Conservation (phyloP, 2,329 filamentous ascomycete genomes). For the Colletotrichum limetticola region DNA sequence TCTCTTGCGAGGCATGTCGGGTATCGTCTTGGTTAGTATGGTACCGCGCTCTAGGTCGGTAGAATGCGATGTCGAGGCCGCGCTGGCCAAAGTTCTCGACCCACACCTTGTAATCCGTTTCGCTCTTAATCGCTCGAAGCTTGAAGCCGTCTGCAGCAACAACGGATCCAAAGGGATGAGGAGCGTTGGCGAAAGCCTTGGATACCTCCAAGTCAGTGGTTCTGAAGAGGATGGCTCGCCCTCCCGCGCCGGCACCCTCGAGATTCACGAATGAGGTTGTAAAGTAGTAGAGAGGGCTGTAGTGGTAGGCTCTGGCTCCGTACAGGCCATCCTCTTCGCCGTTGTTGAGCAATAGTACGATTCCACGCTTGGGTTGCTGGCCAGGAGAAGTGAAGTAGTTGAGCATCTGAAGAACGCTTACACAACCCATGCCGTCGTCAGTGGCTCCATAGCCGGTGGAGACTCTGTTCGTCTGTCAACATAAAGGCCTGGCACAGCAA, state of each 20-base stretch:
- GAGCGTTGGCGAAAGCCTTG: slow-evolving; percentile 75
- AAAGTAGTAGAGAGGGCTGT: slow-evolving; percentile 83
- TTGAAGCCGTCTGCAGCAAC: slow-evolving; percentile 88
- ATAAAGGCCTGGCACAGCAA: neutral
- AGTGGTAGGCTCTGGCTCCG: slow-evolving; percentile 85
- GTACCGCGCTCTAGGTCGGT: slow-evolving; percentile 85
- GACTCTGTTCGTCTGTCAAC: slow-evolving; percentile 65
- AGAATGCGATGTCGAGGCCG: slow-evolving; percentile 93
- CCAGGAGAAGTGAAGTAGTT: slow-evolving; percentile 82
- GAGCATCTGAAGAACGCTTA: slow-evolving; percentile 86
- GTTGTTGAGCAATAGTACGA: slow-evolving; percentile 92
- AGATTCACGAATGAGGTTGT: slow-evolving; percentile 92
- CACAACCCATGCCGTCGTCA: slow-evolving; percentile 90
- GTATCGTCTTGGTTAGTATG: slow-evolving; percentile 92
- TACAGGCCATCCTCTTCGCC: slow-evolving; percentile 94
- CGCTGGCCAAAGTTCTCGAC: slow-evolving; percentile 78
- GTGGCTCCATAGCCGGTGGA: slow-evolving; percentile 93
- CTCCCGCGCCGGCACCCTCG: slow-evolving; percentile 93
- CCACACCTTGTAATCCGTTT: slow-evolving; percentile 91
- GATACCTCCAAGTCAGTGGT: slow-evolving; percentile 90
- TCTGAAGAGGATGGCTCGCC: slow-evolving; percentile 87
- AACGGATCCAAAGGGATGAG: slow-evolving; percentile 85
- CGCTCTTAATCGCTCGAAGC: slow-evolving; percentile 79
- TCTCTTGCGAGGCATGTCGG: slow-evolving; percentile 76
- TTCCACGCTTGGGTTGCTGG: slow-evolving; percentile 79